Conservation (phyloP, 768 basidiomycete species). For the Suillus variegatus region DNA sequence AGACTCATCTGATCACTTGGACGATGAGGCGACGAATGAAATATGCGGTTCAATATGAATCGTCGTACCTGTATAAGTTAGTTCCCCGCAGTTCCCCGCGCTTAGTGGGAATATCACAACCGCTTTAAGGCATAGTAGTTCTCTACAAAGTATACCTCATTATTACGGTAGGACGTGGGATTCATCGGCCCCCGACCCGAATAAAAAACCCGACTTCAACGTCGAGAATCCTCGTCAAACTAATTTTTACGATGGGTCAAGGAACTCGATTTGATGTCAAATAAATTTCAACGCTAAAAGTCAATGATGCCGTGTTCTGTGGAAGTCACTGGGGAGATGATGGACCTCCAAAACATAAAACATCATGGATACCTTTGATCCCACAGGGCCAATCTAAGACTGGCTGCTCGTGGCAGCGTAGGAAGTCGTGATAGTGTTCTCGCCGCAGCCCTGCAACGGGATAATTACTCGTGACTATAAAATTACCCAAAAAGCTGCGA, state of each 20-base stretch:
- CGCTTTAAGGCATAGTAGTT: background rate
- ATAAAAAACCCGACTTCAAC: background rate
- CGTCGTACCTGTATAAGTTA: background rate
- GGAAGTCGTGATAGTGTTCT: background rate
- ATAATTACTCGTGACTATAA: background rate
- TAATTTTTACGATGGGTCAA: background rate
- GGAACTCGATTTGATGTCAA: background rate
- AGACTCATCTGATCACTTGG: background rate
- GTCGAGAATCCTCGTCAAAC: background rate
- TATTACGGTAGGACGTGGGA: background rate
- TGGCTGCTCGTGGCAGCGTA: no score
- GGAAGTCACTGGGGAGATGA: background rate
- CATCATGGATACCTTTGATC: background rate
- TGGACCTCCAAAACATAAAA: background rate
- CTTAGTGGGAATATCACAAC: background rate
- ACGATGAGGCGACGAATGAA: background rate
- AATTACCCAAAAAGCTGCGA: background rate
- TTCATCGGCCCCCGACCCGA: background rate
- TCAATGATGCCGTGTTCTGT: background rate
- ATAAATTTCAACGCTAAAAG: background rate
- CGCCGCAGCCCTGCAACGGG: no score
- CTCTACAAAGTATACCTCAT: background rate
- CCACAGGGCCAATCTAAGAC: background rate
- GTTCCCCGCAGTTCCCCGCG: background rate
- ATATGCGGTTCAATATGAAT: background rate